Evolutionary conservation across 2,329 filamentous ascomycete species (phyloP), one percentile per base, ranked within the genome.

Genomic region (Trichoderma atroviride): DNA sequence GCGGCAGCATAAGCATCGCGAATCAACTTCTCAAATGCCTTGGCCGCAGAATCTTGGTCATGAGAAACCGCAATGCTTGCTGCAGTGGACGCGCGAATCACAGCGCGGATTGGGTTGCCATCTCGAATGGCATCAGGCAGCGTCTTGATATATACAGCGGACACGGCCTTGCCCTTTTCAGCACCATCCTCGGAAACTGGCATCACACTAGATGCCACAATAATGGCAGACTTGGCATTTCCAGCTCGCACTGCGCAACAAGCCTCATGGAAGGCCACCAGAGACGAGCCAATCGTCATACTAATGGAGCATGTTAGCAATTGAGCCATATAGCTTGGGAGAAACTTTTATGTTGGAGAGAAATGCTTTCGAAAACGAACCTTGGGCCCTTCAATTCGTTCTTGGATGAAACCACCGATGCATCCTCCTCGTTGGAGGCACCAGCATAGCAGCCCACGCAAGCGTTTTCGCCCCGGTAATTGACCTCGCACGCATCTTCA

Each of bases 91-190:
- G 71, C 77, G 3, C 76, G 73, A 40, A 82, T 76, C 5, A 80
- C 71, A 5, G 74, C 74, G 19, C 74, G 72, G n/a, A 79, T 77
- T 0, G 77, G 76, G 72, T 85, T 80, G 7, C 79, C 79, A 53
- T 81, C 81, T 16, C 73, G 71, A 4, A 84, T 57, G 0, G 83
- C 83, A 58, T 80, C 77, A 9, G 76, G 73, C 0, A 85, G 71
- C 0, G 74, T 76, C 72, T 85, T 85, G 1, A 86, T 69, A 3
- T 83, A 70, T 3, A 85, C 50, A 29, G 78, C 75, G 0, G 74
- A 78, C 22, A 80, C 73, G 0, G 81, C 83, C 70, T 86, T 83
- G 4, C 5, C n/a, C 35, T 29, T 56, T 40, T 59, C 53, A 19
- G 33, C 33, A 37, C 40, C 56, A 59, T 55, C 24, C 13, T 53